phyloP scores from a whole-genome alignment of 495 filamentous ascomycete species.

The Tuber indicum region DNA sequence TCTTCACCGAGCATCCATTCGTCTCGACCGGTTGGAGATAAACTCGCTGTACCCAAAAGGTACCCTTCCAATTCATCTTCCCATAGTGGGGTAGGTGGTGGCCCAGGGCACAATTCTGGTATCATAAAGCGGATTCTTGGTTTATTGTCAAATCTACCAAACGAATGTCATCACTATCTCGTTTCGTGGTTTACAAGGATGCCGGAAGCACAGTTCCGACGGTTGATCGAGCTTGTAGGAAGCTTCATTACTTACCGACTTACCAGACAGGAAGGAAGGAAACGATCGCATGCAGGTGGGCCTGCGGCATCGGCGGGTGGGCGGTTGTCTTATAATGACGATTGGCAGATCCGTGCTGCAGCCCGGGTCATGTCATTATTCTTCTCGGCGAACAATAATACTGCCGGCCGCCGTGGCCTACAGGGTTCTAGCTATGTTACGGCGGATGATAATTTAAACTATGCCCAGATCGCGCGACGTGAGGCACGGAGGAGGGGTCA shows the following conservation, averaged over 20 bases:
- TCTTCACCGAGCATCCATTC: conserved; percentile 11
- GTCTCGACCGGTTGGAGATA: conserved; percentile 2
- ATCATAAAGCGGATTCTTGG: conserved; percentile 84
- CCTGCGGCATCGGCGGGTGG: conserved; percentile 43
- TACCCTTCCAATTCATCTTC: conserved; percentile 23
- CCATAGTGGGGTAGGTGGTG: conserved; percentile 31
- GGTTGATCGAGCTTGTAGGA: conserved; percentile 65
- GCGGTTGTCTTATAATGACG: conserved; percentile 64
- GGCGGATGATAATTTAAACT: conserved; percentile 18
- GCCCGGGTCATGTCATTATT: conserved; percentile 75
- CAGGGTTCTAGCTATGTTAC: conserved; percentile 11
- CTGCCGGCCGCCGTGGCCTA: conserved; percentile 42
- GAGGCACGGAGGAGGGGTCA: conserved; percentile 53
- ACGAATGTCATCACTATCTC: conserved; percentile 72
- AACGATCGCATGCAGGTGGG: conserved; percentile 33
- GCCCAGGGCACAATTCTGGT: conserved; percentile 61
- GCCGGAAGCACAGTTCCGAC: conserved; percentile 61
- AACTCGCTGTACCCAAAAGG: conserved; percentile 16
- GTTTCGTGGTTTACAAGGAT: conserved; percentile 78
- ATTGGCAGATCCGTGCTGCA: conserved; percentile 85
- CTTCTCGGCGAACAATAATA: conserved; percentile 72
- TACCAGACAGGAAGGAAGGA: conserved; percentile 64
- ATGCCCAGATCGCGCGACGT: conserved; percentile 43
- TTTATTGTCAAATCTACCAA: conserved; percentile 66
- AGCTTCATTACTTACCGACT: conserved; percentile 80